Evolutionary conservation across 2,329 filamentous ascomycete species (phyloP), one percentile per base, ranked within the genome.

Genomic region (Rhinocladiella similis): DNA sequence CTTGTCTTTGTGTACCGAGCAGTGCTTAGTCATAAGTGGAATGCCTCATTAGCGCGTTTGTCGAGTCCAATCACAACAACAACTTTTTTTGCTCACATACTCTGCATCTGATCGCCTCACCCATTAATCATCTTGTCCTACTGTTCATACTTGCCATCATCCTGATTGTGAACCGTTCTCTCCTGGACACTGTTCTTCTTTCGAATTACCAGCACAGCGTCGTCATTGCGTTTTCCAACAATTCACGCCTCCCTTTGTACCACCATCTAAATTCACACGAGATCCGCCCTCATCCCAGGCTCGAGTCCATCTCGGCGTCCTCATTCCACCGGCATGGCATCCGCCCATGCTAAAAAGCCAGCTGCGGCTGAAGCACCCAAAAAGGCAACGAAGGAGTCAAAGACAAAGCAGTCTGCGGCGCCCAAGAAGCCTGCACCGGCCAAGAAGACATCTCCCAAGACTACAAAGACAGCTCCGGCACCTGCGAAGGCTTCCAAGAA

Each of bases 291-390:
- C 5, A 27, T 47, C 29, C n/a, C 43, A 48, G 22, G 33, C 29
- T 50, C 57, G 50, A 50, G 45, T 47, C 36, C 42, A 16, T 41
- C 33, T 35, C 29, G n/a, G 14, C 50, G 27, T 29, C 39, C 36
- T 33, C 18, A 39, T 18, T 5, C 25, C 39, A 35, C 38, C 38
- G 47, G n/a, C 19, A 60, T 60, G 63, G 52, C 63, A 19, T 19
- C 57, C n/a, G 54, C 62, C 47, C 58, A 57, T 45, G 27, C 54
- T 50, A 50, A 56, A 42, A 62, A 58, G 42, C 33, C 57, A n/a
- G 33, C 53, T 38, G 49, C 53, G 10, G 48, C 54, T 3, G 54
- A 51, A 20, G 53, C 55, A 35, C 27, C 57, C 33, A 54, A 45
- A 46, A 60, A 47, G 42, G 33, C 55, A 22, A 45, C 45, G 27